Evolutionary conservation across 495 filamentous ascomycete genomes (phyloP), one percentile per base, ranked within the genome.

Genomic region (Beverwykella pulmonaria): DNA sequence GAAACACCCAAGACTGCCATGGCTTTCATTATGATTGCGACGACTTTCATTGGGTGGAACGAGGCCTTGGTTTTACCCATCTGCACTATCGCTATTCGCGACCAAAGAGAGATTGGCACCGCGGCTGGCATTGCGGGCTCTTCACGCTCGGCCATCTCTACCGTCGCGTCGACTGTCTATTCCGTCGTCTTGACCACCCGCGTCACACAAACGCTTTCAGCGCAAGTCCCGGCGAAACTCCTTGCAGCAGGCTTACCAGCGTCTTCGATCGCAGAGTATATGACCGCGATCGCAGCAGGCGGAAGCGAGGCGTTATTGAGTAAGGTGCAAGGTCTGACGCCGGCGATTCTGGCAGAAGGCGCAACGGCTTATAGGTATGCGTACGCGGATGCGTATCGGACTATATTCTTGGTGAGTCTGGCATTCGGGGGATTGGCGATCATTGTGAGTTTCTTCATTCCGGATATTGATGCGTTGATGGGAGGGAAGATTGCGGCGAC

Each of bases 101-200:
- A 72, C 34, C 72, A 74, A 55, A 47, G 63, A 20, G 70, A 74
- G 22, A 72, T 74, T 50, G 72, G 72, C 17, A 63, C 59, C n/a
- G 72, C 70, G 6, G 70, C 56, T 19, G 70, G 72, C 15, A 57
- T 72, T 20, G 65, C 66, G 7, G 69, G 69, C 5, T 62, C 61
- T n/a, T 49, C 64, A 8, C 56, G 72, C 2, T 58, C 48, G 25
- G 61, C 39, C 19, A 72, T 74, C 53, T 70, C 59, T n/a, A 57
- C 69, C 6, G 58, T 74, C 22, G 59, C 60, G 2, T 53, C 46
- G 2, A 61, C 63, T 5, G 52, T 74, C 20, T 74, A 74, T 44
- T 58, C 53, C 19, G 48, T 66, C 19, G 63, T 74, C 8, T 63
- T 72, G n/a, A 65, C 65, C 19, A 57, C 54, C 1, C 62, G 63